Evolutionary conservation across 2,329 filamentous ascomycete genomes (phyloP).

Genomic region (Chrysoporthe puriensis): DNA sequence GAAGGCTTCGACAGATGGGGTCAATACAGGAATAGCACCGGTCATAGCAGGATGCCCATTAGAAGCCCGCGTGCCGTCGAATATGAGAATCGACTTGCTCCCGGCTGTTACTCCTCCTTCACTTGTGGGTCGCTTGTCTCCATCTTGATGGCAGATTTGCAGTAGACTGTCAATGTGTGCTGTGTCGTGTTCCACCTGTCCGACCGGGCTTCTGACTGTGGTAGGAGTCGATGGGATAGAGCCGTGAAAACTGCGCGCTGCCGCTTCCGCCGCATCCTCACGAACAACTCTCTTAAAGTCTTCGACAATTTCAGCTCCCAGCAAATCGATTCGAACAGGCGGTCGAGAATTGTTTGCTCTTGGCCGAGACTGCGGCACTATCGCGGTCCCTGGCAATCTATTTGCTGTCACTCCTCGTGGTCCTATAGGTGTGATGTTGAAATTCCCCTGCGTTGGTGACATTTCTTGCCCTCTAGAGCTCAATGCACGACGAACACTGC

Average conservation of each 20-base stretch:
- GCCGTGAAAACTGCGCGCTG: conserved; percentile 35
- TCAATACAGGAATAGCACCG: conserved; percentile 48
- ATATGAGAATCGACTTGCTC: conserved; percentile 90
- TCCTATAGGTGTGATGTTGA: conserved; percentile 54
- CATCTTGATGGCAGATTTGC: conserved; percentile 38
- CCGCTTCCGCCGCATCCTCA: conserved; percentile 59
- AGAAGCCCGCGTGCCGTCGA: conserved; percentile 65
- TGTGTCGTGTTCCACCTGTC: conserved; percentile 46
- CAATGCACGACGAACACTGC: conserved; percentile 81
- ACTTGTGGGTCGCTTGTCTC: conserved; percentile 49
- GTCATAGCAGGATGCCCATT: conserved; percentile 55
- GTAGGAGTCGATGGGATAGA: conserved; percentile 33
- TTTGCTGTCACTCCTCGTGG: conserved; percentile 60
- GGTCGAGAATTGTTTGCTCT: conserved; percentile 49
- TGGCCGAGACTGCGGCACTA: conserved; percentile 59
- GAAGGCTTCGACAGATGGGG: conserved; percentile 56
- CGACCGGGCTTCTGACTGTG: conserved; percentile 33
- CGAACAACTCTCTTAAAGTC: conserved; percentile 78
- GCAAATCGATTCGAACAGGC: conserved; percentile 74
- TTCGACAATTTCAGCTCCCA: conserved; percentile 78
- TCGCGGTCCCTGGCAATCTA: conserved; percentile 60
- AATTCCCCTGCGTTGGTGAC: conserved; percentile 50
- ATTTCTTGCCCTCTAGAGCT: conserved; percentile 60
- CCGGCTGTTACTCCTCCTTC: conserved; percentile 70
- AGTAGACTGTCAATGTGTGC: conserved; percentile 49